Base-by-base conservation (phyloP, 23 red algal species). In the Cyanidiococcus yangmingshanensis region DNA sequence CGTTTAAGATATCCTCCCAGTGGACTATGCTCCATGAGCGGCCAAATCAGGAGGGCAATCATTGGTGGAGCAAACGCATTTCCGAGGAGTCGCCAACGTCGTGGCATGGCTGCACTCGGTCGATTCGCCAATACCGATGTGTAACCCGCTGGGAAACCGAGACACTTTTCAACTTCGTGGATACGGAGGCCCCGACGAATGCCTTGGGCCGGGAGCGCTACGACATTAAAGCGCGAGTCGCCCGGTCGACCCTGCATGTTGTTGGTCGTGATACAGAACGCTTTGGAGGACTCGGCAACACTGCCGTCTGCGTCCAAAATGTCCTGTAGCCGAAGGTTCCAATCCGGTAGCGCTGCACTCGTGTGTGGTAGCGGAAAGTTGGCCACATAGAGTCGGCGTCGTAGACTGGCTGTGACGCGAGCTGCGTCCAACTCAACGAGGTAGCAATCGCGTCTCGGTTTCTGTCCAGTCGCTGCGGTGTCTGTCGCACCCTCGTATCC, bases 251-350 rank as follows among this genome's bases (percentile, higher is more conserved):
- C 58, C 38, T 67, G 58, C 59, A 41, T 59, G 68, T 81, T 81
- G n/a, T 81, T 81, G 41, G 78, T 81, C 0, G 78, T 81, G 1
- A 81, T 81, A 1, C 58, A 71, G 68, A 71, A 81, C 59, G 78
- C 78, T 41, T 81, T 81, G 51, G 38, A 33, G 37, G 59, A 81
- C 68, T 81, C 58, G 38, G 78, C 78, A 25, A 71, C 27, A 35
- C 63, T 71, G 27, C 63, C 21, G n/a, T 71, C n/a, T 3, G 3
- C 12, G 32, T 71, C 63, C 27, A 71, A 29, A 25, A 71, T 29
- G 32, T 71, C 63, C 27, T 71, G 63, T 2, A 71, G 63, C 3
- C n/a, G n/a, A 2, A 71, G 21, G 63, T 35, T 35, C n/a, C 63
- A 35, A 35, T 71, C 63, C 16, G 32, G n/a, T 12, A 71, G 21